These are phyloP conservation scores for Fagopyrum tataricum DNA, from an alignment of 148 eudicot species.

Conservation along the genomic window DNA sequence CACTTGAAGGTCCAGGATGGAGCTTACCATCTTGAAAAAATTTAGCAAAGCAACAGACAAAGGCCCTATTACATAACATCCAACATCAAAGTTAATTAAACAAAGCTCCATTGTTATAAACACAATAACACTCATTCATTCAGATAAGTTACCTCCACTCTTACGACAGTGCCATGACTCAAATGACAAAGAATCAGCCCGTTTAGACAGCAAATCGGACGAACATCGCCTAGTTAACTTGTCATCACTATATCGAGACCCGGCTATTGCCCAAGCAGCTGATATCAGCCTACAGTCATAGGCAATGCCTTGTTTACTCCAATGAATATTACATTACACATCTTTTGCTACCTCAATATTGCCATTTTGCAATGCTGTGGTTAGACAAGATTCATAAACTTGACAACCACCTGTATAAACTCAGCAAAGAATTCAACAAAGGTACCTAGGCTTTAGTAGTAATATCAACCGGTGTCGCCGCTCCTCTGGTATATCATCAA, in stretches of 20 bases:
- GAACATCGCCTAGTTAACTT: conserved; percentile 44
- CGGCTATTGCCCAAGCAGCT: conserved; percentile 74
- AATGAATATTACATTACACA: neutral
- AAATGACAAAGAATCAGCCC: conserved; percentile 24
- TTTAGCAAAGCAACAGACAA: conserved; percentile 41
- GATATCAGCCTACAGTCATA: conserved; percentile 46
- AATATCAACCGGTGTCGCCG: conserved; percentile 55
- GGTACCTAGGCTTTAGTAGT: conserved; percentile 54
- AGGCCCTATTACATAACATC: conserved; percentile 31
- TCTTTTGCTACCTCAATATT: conserved; percentile 1
- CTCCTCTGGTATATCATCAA: conserved; percentile 71
- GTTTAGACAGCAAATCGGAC: conserved; percentile 39
- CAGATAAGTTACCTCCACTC: conserved; percentile 47
- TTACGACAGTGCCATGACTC: conserved; percentile 69
- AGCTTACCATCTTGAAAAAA: conserved; percentile 45
- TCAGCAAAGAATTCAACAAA: neutral
- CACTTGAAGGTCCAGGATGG: neutral
- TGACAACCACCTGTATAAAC: neutral
- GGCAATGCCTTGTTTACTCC: neutral
- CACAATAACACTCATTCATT: neutral
- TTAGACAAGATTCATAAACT: neutral
- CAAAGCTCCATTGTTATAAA: neutral
- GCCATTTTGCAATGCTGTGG: neutral
- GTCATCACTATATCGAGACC: conserved; percentile 58
- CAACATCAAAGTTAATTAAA: neutral